Conservation (phyloP, 1,139 yeast genomes). For the Taiozyma sp. region DNA sequence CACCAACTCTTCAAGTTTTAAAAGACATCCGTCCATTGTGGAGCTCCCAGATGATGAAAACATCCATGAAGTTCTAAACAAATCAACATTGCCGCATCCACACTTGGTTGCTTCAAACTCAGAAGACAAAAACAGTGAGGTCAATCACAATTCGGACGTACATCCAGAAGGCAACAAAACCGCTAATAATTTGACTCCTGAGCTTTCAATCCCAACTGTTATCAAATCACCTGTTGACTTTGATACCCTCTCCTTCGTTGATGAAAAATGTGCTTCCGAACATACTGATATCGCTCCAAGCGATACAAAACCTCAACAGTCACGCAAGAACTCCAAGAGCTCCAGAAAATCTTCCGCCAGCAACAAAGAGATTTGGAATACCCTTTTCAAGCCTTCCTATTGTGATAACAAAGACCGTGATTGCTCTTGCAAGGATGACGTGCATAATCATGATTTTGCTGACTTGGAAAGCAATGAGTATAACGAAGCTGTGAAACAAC, state of each 20-base stretch:
- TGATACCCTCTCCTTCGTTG: conserved; percentile 20
- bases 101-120: background rate
- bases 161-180: background rate
- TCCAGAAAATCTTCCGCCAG: background rate
- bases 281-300: background rate
- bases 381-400: conserved; percentile 20
- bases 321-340: background rate
- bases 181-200: background rate
- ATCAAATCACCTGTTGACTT: conserved; percentile 18
- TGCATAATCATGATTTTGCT: conserved; percentile 4
- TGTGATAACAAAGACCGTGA: conserved; percentile 13
- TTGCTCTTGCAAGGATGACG: conserved; percentile 14
- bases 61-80: background rate
- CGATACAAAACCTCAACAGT: background rate
- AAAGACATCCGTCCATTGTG: conserved; percentile 17
- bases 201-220: conserved; percentile 11
- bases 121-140: background rate
- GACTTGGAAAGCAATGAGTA: conserved; percentile 6
- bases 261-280: conserved; percentile 3
- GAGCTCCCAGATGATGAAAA: conserved; percentile 12
- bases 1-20: conserved; percentile 12
- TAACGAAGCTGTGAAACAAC: conserved; percentile 13
- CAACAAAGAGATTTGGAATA: conserved; percentile 14
- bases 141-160: background rate
- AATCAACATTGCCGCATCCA: background rate